Evolutionary conservation across 305 asterid species (phyloP), one percentile per base, ranked within the genome.

Genomic region (Petunia hybrid): DNA sequence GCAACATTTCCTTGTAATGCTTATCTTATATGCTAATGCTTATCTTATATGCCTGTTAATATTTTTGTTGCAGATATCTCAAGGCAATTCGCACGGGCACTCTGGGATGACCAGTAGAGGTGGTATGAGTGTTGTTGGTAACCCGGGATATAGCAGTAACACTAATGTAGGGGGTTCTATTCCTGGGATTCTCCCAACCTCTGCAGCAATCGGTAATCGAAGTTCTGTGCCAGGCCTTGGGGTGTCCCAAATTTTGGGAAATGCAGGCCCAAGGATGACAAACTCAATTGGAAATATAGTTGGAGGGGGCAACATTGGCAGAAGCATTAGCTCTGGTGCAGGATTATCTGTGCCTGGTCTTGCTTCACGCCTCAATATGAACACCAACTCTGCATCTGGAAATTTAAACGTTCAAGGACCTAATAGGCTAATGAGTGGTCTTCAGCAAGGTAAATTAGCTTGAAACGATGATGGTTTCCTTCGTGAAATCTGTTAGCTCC

Each of bases 381-480:
- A 89, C 3, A 84, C 87, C 86, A 96, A 87, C 84, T 85, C 88
- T 59, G 89, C 94, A 80, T 92, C 98, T 62, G 99, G 98, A 85
- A 95, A 89, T 88, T 68, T 92, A 78, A 93, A 91, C 85, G 88
- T 91, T 82, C 98, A 92, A 82, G 99, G 97, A 80, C 97, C 91
- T 83, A 92, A 90, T 89, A 91, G 98, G 90, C 86, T 96, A 81
- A 90, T 91, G 95, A 91, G 92, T 80, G 90, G 97, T 84, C 97
- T 96, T 87, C 99, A 93, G 89, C 99, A 96, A 42, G 97, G 98
- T 94, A 90, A 84, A 57, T 70, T 81, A 39, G 57, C 78, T 82
- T 66, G 76, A 65, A 13, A 40, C 8, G 40, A 63, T 79, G 51
- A 41, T 56, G 46, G 12, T 45, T 79, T 42, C 38, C 70, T 38